Conservation (phyloP, 2,329 filamentous ascomycete genomes). For the Aspergillus tanneri region DNA sequence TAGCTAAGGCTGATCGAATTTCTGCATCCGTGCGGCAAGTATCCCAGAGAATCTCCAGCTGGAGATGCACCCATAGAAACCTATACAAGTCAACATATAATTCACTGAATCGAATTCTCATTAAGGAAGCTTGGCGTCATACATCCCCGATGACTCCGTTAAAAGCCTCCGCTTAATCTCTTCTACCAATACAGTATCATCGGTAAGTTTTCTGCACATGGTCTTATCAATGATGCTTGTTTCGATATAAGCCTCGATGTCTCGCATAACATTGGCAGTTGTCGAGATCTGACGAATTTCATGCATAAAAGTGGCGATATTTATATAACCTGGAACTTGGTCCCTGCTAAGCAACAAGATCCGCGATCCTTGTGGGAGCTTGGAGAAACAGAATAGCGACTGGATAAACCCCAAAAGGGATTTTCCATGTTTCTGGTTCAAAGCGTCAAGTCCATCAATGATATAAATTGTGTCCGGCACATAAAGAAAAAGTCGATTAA, state of each 20-base stretch:
- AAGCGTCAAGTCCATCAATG: slow-evolving; percentile 21
- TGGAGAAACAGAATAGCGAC: neutral
- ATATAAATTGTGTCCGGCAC: slow-evolving; percentile 17
- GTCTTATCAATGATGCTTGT: slow-evolving; percentile 19
- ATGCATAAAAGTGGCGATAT: slow-evolving; percentile 17
- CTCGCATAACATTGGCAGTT: slow-evolving; percentile 15
- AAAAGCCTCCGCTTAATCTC: slow-evolving; percentile 5
- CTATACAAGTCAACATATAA: slow-evolving; percentile 14
- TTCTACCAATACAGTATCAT: slow-evolving; percentile 9
- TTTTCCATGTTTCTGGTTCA: slow-evolving; percentile 10
- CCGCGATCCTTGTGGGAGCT: neutral
- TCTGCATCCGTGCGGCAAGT: slow-evolving; percentile 19
- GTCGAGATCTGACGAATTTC: slow-evolving; percentile 22
- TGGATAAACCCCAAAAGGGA: slow-evolving; percentile 8
- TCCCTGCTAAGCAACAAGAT: slow-evolving; percentile 23
- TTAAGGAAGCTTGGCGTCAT: too few relatives aligned
- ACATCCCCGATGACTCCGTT: slow-evolving; percentile 9
- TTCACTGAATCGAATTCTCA: too few relatives aligned
- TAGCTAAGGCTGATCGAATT: slow-evolving; percentile 14
- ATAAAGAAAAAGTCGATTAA: slow-evolving; percentile 10
- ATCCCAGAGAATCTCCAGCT: slow-evolving; percentile 26
- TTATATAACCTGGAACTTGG: slow-evolving; percentile 21
- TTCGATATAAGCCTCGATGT: slow-evolving; percentile 22
- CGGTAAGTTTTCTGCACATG: slow-evolving; percentile 18
- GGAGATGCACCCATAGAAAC: slow-evolving; percentile 25